Evolutionary conservation across 805 yeast species (phyloP).

Genomic region (Cyberlindnera amylophila): DNA sequence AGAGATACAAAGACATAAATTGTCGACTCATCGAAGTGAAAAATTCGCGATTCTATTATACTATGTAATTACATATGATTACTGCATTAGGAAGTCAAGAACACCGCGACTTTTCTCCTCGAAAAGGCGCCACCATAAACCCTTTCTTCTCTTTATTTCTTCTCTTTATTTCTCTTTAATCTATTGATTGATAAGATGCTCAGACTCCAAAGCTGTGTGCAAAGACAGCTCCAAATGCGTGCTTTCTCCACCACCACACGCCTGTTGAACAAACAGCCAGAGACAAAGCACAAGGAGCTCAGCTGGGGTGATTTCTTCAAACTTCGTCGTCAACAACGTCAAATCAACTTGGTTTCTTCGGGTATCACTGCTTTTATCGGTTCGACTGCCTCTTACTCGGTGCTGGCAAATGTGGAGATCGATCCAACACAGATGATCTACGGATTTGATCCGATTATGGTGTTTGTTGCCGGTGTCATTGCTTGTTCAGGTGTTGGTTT

Average conservation of each 20-base stretch:
- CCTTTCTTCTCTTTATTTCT: too few relatives aligned
- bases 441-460: conserved; percentile 88
- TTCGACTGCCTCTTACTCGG: conserved; percentile 65
- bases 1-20: too few relatives aligned
- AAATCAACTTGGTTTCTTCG: conserved; percentile 65
- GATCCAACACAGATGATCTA: conserved; percentile 82
- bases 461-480: conserved; percentile 69
- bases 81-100: too few relatives aligned
- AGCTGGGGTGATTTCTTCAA: conserved; percentile 80
- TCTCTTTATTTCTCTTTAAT: too few relatives aligned
- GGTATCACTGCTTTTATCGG: conserved; percentile 64
- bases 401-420: conserved; percentile 74
- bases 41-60: too few relatives aligned
- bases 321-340: conserved; percentile 72
- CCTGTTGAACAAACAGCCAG: conserved; percentile 3
- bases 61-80: too few relatives aligned
- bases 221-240: conserved; percentile 16
- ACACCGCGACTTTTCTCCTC: too few relatives aligned
- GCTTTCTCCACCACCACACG: conserved; percentile 9
- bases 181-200: too few relatives aligned
- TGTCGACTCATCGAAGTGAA: too few relatives aligned
- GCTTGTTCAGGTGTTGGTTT: conserved; percentile 75
- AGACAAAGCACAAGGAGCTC: conserved; percentile 3
- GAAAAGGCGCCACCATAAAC: too few relatives aligned
- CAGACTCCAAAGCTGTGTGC: conserved; percentile 12